These are phyloP conservation scores for Globisporangium camurandrum DNA, from an alignment of 352 stramenopile genomes.

Conservation along the genomic window DNA sequence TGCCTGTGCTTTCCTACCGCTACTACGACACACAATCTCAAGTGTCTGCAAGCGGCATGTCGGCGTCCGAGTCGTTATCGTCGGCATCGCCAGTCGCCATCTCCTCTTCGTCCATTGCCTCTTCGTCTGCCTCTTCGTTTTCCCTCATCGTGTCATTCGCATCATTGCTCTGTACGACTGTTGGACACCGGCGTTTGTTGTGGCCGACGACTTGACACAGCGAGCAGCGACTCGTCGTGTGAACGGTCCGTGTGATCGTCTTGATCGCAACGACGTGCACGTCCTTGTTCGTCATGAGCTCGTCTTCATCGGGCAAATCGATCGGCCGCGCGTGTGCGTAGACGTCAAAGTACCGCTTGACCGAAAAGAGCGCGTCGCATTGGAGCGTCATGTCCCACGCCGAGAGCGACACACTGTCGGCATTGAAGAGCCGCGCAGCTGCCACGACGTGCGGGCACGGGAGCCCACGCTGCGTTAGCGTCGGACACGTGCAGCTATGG, in stretches of 20 bases:
- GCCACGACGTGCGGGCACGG: conserved; percentile 36
- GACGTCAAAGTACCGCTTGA: conserved; percentile 20
- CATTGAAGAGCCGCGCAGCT: conserved; percentile 30
- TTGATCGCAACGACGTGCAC: conserved; percentile 25
- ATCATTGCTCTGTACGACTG: too few relatives aligned
- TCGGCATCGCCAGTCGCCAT: too few relatives aligned
- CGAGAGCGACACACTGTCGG: conserved; percentile 16
- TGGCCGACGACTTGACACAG: conserved; percentile 35
- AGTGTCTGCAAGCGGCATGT: neutral
- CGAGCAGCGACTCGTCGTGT: conserved; percentile 26
- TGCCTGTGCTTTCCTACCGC: too few relatives aligned
- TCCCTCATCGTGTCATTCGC: too few relatives aligned
- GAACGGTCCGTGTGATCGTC: too few relatives aligned
- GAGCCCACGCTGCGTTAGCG: conserved; percentile 23
- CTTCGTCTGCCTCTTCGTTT: too few relatives aligned
- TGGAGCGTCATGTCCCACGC: conserved; percentile 25
- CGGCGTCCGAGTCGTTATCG: neutral
- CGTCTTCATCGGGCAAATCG: conserved; percentile 35
- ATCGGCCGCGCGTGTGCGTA: conserved; percentile 21
- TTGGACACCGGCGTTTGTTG: conserved; percentile 33
- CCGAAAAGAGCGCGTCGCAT: conserved; percentile 25
- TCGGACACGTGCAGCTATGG: conserved; percentile 26
- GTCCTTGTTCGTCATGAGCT: conserved; percentile 28
- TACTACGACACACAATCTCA: too few relatives aligned
- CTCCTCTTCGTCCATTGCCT: too few relatives aligned